A percentile compares a stretch with the other conserved stretches of the same genome.
These are phyloP conservation scores for Musa troglodytarum DNA, from an alignment of 176 grass and related monocot genomes.

Conservation along the genomic window DNA sequence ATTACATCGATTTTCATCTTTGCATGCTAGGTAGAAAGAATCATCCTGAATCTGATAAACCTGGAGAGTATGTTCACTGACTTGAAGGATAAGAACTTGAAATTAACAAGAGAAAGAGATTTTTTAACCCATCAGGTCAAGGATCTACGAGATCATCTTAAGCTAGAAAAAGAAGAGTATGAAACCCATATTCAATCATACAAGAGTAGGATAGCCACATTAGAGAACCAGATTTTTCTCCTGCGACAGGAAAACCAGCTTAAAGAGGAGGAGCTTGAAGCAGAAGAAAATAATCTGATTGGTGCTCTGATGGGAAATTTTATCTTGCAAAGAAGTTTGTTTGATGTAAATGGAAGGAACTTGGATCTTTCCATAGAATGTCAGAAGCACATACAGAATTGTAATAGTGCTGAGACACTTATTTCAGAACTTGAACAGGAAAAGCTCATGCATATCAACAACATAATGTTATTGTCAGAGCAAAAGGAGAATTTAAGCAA, in stretches of 20 bases:
- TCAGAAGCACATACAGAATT: conserved; percentile 34
- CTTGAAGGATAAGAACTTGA: conserved; percentile 41
- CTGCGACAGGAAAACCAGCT: conserved; percentile 44
- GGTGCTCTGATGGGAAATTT: conserved; percentile 43
- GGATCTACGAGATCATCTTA: conserved; percentile 48
- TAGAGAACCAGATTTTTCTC: conserved; percentile 32
- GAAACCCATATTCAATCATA: conserved; percentile 34
- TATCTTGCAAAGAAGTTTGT: conserved; percentile 57
- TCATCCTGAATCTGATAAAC: conserved; percentile 36
- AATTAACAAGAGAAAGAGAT: conserved; percentile 55
- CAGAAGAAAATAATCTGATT: conserved; percentile 8
- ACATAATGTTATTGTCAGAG: conserved; percentile 37
- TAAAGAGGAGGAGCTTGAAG: conserved; percentile 48
- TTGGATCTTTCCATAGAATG: conserved; percentile 33
- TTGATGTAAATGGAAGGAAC: conserved; percentile 48
- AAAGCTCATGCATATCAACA: conserved; percentile 26
- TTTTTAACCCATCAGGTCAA: conserved; percentile 45
- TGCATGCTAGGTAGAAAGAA: conserved; percentile 29
- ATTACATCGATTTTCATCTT: neutral
- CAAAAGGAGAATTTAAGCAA: conserved; percentile 55
- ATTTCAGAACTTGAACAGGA: conserved; percentile 62
- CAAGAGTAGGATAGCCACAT: conserved; percentile 26
- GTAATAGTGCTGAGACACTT: conserved; percentile 34
- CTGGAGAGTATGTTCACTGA: conserved; percentile 43
- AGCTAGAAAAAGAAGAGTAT: conserved; percentile 38